These are phyloP conservation scores for Prunus dulcis DNA, from an alignment of 306 rosid genomes.

Conservation along the genomic window DNA sequence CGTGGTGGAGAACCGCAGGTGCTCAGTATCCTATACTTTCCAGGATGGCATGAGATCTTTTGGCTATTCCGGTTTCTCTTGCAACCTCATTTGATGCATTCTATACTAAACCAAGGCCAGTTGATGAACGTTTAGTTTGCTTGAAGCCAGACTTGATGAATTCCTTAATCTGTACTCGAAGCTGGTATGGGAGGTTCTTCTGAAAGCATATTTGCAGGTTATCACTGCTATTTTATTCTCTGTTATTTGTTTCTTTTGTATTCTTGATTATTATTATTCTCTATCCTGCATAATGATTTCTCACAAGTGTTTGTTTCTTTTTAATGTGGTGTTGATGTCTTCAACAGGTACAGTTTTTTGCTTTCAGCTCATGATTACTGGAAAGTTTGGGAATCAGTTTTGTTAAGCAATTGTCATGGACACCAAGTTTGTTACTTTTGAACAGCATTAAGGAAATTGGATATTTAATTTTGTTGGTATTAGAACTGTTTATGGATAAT, in stretches of 20 bases:
- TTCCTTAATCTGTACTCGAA: background rate
- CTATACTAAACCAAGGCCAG: conserved; percentile 10
- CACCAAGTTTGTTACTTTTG: background rate
- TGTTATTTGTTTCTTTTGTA: background rate
- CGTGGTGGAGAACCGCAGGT: conserved; percentile 14
- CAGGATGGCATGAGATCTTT: conserved; percentile 8
- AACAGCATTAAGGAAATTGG: background rate
- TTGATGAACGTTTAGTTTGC: background rate
- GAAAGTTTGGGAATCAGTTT: too few species aligned
- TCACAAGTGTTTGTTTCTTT: background rate
- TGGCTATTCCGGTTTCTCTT: conserved; percentile 14
- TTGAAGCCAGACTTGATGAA: background rate
- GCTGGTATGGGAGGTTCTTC: background rate
- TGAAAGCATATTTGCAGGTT: background rate
- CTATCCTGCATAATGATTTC: background rate
- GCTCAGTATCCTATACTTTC: conserved; percentile 5
- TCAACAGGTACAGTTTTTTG: background rate
- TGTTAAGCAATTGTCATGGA: background rate
- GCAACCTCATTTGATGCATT: conserved; percentile 13
- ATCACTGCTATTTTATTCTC: background rate
- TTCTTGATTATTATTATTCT: background rate
- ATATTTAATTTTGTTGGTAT: background rate
- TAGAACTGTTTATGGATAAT: background rate
- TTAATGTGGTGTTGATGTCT: background rate
- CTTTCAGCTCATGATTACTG: too few species aligned